Evolutionary conservation across 2,329 filamentous ascomycete species (phyloP), one percentile per base, ranked within the genome.

Genomic region (Berkeleyomyces basicola): DNA sequence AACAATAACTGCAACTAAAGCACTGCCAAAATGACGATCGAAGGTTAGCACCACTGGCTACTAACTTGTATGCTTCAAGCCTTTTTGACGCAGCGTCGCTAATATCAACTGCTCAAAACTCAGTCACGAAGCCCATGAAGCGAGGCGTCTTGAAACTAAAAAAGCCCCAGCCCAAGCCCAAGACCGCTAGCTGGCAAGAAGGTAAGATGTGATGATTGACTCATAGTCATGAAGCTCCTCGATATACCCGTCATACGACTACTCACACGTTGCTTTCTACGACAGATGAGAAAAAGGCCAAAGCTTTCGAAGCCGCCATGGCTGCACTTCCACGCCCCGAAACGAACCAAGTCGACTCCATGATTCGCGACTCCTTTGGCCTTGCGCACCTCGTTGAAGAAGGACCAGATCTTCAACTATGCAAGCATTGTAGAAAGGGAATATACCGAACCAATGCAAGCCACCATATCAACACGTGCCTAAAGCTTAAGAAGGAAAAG

Each of bases 381-480:
- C 91, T 86, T 57, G 89, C 90, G 66, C 84, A 86, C 64, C 90
- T 90, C 0, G 80, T 95, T 67, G 85, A 90, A 68, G 91, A 96
- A 70, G 79, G 78, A 63, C 82, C 87, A 9, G 89, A 95, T 66
- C 80, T 89, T 7, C 84, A 93, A 59, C 80, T 87, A 67, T 99
- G 92, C 79, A 96, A 93, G 72, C 90, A 95, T 72, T 99, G 92
- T 76, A 96, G 93, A 74, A 91, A 95, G 69, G 87, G 87, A 60
- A 82, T 96, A 10, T 78, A 93, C 11, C 87, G 86, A 68, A 83
- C 83, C 40, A 84, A 83, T 0, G 87, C 88, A 1, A 85, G 86
- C 64, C 82, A 82, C 16, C 92, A 99, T 70, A 89, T 96, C 65
- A 85, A 86, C 44, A 83, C 86, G 55, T 99, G 92, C 69, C 76